Percentiles rank a stretch among this genome's conserved stretches.
phyloP scores from a whole-genome alignment of 345 rosid genomes.

The Citrus australasica region DNA sequence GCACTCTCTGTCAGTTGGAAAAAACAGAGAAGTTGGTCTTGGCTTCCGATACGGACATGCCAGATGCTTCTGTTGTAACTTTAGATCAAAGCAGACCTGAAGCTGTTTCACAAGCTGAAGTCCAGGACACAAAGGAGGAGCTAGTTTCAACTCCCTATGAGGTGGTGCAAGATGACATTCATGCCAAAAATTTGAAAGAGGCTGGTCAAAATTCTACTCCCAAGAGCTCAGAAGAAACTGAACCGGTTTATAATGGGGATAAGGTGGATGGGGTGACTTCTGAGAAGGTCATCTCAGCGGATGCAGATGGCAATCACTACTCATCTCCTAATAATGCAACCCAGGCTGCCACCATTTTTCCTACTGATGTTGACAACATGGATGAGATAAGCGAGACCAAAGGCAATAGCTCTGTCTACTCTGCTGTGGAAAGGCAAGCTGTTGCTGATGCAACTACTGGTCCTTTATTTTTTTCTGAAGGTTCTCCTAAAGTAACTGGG shows the following conservation, averaged over 20 bases:
- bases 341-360: neutral
- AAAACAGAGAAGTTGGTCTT: slow-evolving; percentile 11
- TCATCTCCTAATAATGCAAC: slow-evolving; percentile 7
- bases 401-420: slow-evolving; percentile 5
- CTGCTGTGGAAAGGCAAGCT: slow-evolving; percentile 21
- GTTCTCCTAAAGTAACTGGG: slow-evolving; percentile 34
- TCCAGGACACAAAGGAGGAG: slow-evolving; percentile 13
- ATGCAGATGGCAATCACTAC: slow-evolving; percentile 4
- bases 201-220: slow-evolving; percentile 9
- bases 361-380: slow-evolving; percentile 9
- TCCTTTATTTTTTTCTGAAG: slow-evolving; percentile 40
- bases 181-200: slow-evolving; percentile 11
- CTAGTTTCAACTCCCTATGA: slow-evolving; percentile 14
- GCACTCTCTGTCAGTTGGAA: slow-evolving; percentile 8
- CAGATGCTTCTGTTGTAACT: slow-evolving; percentile 5
- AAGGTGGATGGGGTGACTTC: slow-evolving; percentile 27
- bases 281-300: slow-evolving; percentile 17
- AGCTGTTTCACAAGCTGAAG: slow-evolving; percentile 6
- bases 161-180: slow-evolving; percentile 9
- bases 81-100: slow-evolving; percentile 23
- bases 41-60: slow-evolving; percentile 25
- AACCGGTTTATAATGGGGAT: slow-evolving; percentile 6
- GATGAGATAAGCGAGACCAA: slow-evolving; percentile 9
- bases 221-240: slow-evolving; percentile 22
- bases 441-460: slow-evolving; percentile 27